Base-by-base conservation (phyloP, 805 yeast genomes). In the Isabelozyma gotoi region DNA sequence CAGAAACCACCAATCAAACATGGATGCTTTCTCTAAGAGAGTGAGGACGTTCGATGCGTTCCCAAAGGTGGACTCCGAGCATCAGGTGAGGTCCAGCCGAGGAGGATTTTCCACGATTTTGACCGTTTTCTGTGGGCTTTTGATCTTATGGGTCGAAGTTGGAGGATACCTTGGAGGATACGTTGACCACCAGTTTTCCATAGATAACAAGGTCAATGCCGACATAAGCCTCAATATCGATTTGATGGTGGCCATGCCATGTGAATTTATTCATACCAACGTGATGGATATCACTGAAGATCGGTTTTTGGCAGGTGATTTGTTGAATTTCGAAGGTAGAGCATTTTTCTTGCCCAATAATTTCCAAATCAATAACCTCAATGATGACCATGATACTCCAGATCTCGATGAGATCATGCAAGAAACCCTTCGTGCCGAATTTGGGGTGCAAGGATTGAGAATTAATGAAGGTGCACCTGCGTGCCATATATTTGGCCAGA, bases 131-230 rank as follows among this genome's bases (percentile, higher is more conserved):
- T 73, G 77, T 45, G 77, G 86, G 14, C 55, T 88, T 12, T 79
- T 89, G 56, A 69, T 91, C 31, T 63, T 88, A 5, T 92, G 95
- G 88, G 79, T 88, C 11, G 95, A 91, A 59, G 65, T 90, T 20
- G 96, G 97, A 6, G 84, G 86, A 11, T 88, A 76, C 59, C 71
- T 91, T 44, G 96, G 94, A 42, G 97, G 97, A 2, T 76, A 76
- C 44, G 77, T 85, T 6, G 89, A 84, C 54, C 86, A 84, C 51
- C 87, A 84, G 52, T 94, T 88, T 61, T 69, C 75, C 3, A 95
- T 94, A 4, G 95, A 88, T 55, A 71, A 74, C 29, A 67, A 70
- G 3, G 65, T 88, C 12, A 66, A 75, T 42, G 78, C 77, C 44
- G 76, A 76, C 27, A 75, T 90, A 43, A 76, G 76, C 36, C 74